These are phyloP conservation scores for Suillus placidus DNA, from an alignment of 768 basidiomycete genomes.

Conservation along the genomic window DNA sequence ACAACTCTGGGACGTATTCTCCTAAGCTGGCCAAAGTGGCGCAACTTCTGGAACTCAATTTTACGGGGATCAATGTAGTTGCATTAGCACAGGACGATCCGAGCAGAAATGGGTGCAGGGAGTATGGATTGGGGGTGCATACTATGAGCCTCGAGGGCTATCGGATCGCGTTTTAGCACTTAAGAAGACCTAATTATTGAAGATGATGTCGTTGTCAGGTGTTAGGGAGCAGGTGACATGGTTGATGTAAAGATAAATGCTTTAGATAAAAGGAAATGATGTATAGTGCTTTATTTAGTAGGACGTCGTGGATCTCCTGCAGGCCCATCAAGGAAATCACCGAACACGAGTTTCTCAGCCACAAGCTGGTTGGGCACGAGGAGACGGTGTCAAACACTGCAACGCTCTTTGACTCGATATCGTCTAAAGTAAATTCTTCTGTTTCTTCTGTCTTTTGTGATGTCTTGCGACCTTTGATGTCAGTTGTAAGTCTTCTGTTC, in stretches of 20 bases:
- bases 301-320: conserved; percentile 12
- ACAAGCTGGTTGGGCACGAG: conserved; percentile 32
- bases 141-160: conserved; percentile 65
- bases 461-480: conserved; percentile 31
- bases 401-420: conserved; percentile 11
- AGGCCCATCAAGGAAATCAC: conserved; percentile 26
- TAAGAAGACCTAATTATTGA: conserved; percentile 7
- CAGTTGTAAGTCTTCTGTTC: conserved; percentile 15
- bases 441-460: conserved; percentile 20
- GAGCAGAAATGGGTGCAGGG: conserved; percentile 68
- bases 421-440: conserved; percentile 8
- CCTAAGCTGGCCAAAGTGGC: conserved; percentile 71
- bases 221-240: conserved; percentile 13
- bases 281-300: conserved; percentile 10
- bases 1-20: conserved; percentile 84
- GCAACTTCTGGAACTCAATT: conserved; percentile 71
- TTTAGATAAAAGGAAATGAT: conserved; percentile 19
- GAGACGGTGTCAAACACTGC: conserved; percentile 18
- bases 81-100: conserved; percentile 60
- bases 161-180: conserved; percentile 30
- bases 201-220: conserved; percentile 9
- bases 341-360: conserved; percentile 40
- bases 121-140: conserved; percentile 63
- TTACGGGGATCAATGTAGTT: conserved; percentile 60
- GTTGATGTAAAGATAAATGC: conserved; percentile 14